Percentiles rank a stretch among this genome's conserved stretches.
Evolutionary conservation across 2,329 filamentous ascomycete species (phyloP).

Genomic region (Pseudogymnoascus sp.): DNA sequence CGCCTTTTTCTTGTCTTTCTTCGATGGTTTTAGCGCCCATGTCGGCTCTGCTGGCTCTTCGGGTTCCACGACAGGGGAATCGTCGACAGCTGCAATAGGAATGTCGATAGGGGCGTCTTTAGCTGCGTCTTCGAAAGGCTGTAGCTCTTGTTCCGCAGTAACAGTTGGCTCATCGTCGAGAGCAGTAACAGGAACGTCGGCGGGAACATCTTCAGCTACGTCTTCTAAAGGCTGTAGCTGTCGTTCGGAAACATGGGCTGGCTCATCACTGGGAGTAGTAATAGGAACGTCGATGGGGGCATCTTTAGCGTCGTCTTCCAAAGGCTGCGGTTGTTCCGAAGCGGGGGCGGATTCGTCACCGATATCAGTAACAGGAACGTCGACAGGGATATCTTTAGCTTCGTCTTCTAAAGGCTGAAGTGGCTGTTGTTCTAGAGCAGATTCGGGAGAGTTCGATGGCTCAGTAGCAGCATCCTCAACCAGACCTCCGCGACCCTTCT

Average conservation of each 20-base stretch:
- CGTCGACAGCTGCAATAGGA: constrained; percentile 1
- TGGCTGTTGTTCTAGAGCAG: neutral
- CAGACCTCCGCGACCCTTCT: neutral
- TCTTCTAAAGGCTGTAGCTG: constrained; percentile 1
- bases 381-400: neutral
- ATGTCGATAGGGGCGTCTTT: neutral
- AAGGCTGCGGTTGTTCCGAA: constrained; percentile 11
- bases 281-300: neutral
- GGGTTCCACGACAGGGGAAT: neutral
- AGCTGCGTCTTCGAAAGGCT: neutral
- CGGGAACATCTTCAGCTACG: neutral
- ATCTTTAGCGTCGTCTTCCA: neutral
- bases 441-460: neutral
- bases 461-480: neutral
- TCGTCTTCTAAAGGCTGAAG: neutral
- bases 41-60: neutral
- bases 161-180: neutral
- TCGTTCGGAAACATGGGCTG: neutral
- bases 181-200: neutral
- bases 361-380: neutral
- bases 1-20: constrained; percentile 33
- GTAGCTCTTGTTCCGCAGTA: constrained; percentile 12
- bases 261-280: neutral
- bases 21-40: constrained; percentile 17
- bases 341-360: neutral